Percentiles rank a stretch among this genome's conserved stretches.
These are phyloP conservation scores for Colletotrichum graminicola DNA, from an alignment of 2,329 filamentous ascomycete species.

Conservation along the genomic window DNA sequence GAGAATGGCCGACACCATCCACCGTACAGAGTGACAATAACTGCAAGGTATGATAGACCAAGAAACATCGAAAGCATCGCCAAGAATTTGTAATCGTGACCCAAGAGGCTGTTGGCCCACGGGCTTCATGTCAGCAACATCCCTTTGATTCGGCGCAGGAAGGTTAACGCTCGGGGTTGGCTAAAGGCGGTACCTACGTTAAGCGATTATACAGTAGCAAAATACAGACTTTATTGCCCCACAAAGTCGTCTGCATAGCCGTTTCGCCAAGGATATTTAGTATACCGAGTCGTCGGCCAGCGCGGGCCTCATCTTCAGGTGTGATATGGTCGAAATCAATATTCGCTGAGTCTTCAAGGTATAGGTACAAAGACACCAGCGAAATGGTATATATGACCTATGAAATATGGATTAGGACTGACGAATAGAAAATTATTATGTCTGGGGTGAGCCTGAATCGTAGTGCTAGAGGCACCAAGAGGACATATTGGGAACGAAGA, in stretches of 20 bases:
- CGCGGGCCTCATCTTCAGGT: background rate
- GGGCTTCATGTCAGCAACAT: background rate
- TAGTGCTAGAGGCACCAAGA: background rate
- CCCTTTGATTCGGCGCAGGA: too few relatives aligned
- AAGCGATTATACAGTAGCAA: background rate
- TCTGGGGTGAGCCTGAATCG: background rate
- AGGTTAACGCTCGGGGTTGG: too few relatives aligned
- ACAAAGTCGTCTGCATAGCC: background rate
- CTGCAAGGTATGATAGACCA: background rate
- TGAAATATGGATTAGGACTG: background rate
- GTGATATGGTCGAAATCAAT: background rate
- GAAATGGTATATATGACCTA: background rate
- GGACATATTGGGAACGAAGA: background rate
- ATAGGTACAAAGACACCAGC: background rate
- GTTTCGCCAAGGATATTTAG: background rate
- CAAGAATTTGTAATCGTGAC: background rate
- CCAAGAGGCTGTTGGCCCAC: background rate
- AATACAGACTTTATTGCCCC: background rate
- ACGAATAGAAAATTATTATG: fast-evolving
- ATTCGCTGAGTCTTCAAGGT: too few relatives aligned
- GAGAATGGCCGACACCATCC: background rate
- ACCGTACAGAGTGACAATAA: background rate
- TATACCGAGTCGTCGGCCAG: background rate
- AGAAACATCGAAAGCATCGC: background rate
- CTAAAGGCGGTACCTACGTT: background rate